Conservation (phyloP, 139 green algal genomes). For the Closterium sp. region DNA sequence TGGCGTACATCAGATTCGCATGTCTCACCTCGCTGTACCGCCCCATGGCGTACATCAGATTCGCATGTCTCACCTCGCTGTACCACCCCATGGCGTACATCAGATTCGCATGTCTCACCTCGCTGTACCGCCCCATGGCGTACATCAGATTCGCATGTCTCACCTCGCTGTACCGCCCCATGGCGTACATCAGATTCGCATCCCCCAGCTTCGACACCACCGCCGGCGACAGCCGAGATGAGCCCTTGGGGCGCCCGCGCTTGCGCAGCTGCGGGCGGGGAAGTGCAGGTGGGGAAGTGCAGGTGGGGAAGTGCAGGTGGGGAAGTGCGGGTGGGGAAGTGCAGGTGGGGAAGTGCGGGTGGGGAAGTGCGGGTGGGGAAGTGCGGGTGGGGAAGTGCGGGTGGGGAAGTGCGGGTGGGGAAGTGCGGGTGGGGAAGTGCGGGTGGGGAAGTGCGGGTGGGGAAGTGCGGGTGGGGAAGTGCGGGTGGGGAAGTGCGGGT, state of each 20-base stretch:
- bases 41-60: no score
- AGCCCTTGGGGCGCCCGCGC: slow-evolving; percentile 12
- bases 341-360: no score
- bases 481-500: no score
- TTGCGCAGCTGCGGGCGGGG: not conserved
- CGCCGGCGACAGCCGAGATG: slow-evolving; percentile 59
- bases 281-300: not conserved
- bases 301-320: no score
- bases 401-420: no score
- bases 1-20: no score
- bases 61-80: not conserved
- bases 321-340: not conserved
- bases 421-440: not conserved
- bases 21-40: not conserved
- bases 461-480: no score
- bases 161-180: slow-evolving; percentile 40
- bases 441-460: no score
- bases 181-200: slow-evolving; percentile 85
- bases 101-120: not conserved
- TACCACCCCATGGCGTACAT: no score
- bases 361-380: no score
- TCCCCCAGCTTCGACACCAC: slow-evolving; percentile 70
- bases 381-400: no score
- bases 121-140: slow-evolving; percentile 48
- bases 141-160: slow-evolving; percentile 87